Conservation (phyloP, 495 filamentous ascomycete species). For the Hypoxylon trugodes region DNA sequence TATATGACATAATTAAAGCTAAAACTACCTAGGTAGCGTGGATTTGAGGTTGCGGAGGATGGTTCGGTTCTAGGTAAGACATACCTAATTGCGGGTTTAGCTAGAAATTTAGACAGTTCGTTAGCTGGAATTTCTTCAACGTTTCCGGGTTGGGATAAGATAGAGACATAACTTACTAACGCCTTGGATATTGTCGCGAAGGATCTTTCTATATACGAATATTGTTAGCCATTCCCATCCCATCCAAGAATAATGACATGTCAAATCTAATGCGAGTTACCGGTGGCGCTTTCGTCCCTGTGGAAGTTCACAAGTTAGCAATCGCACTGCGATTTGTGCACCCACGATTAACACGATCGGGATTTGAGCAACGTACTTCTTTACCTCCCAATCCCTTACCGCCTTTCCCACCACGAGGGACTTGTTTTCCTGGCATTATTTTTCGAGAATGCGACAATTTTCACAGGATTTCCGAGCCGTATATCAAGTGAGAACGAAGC, state of each 20-base stretch:
- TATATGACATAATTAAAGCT: not conserved
- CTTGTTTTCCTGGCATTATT: conserved; percentile 21
- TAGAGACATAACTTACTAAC: conserved; percentile 64
- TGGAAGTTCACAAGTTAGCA: conserved; percentile 18
- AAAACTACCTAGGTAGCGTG: not conserved
- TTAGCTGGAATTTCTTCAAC: conserved; percentile 21
- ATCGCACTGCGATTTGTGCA: not conserved
- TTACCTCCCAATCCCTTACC: conserved; percentile 41
- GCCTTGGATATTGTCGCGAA: conserved; percentile 68
- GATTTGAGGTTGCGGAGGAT: not conserved
- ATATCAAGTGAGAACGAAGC: too few species aligned
- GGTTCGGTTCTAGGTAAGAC: conserved; percentile 29
- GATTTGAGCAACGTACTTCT: conserved; percentile 27
- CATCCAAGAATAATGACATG: too few species aligned
- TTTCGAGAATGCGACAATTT: too few species aligned
- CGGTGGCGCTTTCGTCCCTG: conserved; percentile 43
- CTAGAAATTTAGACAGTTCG: conserved; percentile 46
- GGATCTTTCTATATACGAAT: conserved; percentile 59
- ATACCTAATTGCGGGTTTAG: conserved; percentile 74
- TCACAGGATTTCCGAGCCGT: too few species aligned
- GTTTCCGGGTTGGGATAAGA: not conserved
- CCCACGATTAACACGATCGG: not conserved
- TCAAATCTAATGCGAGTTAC: conserved; percentile 20
- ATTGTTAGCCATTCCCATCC: conserved; percentile 9
- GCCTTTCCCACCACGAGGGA: conserved; percentile 29